Evolutionary conservation across 139 green algal species (phyloP), one percentile per base, ranked within the genome.

Genomic region (Nannochloris sp.): DNA sequence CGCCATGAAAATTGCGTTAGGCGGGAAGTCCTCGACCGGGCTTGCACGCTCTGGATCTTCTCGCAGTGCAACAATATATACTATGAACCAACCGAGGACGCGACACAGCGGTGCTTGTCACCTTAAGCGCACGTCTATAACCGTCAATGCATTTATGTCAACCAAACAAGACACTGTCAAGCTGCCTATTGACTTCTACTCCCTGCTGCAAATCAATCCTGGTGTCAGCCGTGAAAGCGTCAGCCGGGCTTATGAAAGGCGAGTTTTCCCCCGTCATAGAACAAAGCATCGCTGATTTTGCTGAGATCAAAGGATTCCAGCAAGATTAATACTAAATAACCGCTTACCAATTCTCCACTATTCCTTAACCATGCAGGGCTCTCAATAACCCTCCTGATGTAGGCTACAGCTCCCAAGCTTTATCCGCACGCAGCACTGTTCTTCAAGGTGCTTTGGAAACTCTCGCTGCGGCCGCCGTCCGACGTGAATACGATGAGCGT

Each of bases 101-200:
- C 9, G 37, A 45, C 37, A 45, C 37, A 19, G 12, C 9, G 37
- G 37, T 19, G 37, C 12, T 19, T 9, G 12, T 12, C n/a, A n/a
- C n/a, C n/a, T n/a, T n/a, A n/a, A n/a, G n/a, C n/a, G n/a, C n/a
- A n/a, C n/a, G n/a, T n/a, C n/a, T n/a, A n/a, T n/a, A n/a, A n/a
- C n/a, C n/a, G n/a, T n/a, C n/a, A n/a, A n/a, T n/a, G n/a, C n/a
- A n/a, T 51, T 19, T 51, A 19, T 51, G 19, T 27, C 42, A 19
- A 51, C 15, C 15, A 54, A 65, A 55, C 19, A 33, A 36, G 59
- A 65, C 19, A 34, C 27, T 4, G 33, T 70, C 2, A 32, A 15
- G 4, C 23, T 77, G 39, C 54, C 63, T 1, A n/a, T 77, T 9
- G 36, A 77, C 42, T 77, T 66, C 35, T 77, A 72, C 46, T 44